These are phyloP conservation scores for Jatropha multifida DNA, from an alignment of 441 rosid genomes.

Conservation along the genomic window DNA sequence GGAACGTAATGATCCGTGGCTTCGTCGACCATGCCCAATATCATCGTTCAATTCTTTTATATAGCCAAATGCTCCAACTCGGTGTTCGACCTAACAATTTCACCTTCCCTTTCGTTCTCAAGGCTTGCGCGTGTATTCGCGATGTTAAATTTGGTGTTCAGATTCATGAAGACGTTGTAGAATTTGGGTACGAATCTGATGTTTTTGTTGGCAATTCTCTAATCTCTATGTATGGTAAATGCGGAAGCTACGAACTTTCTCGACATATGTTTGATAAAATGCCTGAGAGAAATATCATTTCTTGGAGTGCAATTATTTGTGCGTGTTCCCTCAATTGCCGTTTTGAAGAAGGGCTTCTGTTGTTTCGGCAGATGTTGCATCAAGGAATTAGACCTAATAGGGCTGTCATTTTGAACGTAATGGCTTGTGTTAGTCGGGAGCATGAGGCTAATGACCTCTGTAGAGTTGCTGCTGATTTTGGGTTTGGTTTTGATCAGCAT, in stretches of 20 bases:
- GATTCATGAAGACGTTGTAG: conserved; percentile 56
- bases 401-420: conserved; percentile 57
- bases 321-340: conserved; percentile 42
- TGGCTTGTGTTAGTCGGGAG: conserved; percentile 41
- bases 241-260: conserved; percentile 32
- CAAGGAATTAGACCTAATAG: conserved; percentile 40
- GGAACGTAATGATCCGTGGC: conserved; percentile 38
- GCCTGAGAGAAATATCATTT: conserved; percentile 40
- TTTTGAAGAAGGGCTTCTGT: conserved; percentile 33
- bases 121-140: conserved; percentile 58
- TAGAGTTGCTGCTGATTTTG: conserved; percentile 43
- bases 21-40: conserved; percentile 31
- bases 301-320: conserved; percentile 63
- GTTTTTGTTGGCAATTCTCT: conserved; percentile 62
- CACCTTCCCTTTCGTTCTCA: conserved; percentile 70
- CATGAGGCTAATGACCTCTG: conserved; percentile 42
- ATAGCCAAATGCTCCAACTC: conserved; percentile 56
- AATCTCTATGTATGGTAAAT: conserved; percentile 54
- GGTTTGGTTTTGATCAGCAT: conserved; percentile 45
- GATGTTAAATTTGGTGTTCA: conserved; percentile 48
- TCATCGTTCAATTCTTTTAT: conserved; percentile 32
- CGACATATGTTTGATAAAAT: conserved; percentile 61
- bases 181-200: conserved; percentile 51
- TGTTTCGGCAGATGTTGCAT: conserved; percentile 59
- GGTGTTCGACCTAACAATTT: conserved; percentile 57